Percentiles rank a stretch among this genome's conserved stretches.
Conservation (phyloP, 1,284 basidiomycete genomes). For the Rhizopogon hawkerae region DNA sequence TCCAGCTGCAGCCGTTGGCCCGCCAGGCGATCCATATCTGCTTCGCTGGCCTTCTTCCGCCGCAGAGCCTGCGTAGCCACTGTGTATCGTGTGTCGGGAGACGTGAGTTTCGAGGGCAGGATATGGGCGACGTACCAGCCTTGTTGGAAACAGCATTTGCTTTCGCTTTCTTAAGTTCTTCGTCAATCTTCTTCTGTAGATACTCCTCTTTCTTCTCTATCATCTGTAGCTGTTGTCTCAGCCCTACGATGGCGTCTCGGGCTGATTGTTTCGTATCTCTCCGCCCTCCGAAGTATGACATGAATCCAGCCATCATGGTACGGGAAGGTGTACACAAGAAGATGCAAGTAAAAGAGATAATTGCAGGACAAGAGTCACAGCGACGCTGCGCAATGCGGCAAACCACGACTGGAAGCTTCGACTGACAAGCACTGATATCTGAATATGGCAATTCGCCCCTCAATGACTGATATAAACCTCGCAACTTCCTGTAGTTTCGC, state of each 20-base stretch:
- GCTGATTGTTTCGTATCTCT: slow-evolving; percentile 74
- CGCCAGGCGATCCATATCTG: slow-evolving; percentile 81
- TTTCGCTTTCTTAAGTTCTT: slow-evolving; percentile 87
- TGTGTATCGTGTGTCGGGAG: slow-evolving; percentile 7
- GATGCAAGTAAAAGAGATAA: slow-evolving; percentile 2
- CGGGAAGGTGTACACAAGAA: not conserved
- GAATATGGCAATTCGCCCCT: slow-evolving; percentile 12
- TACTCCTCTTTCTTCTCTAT: slow-evolving; percentile 99
- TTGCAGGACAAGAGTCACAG: slow-evolving; percentile 4
- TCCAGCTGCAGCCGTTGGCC: slow-evolving; percentile 91
- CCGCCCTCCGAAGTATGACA: slow-evolving; percentile 76
- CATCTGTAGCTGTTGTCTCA: slow-evolving; percentile 87
- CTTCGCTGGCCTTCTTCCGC: slow-evolving; percentile 89
- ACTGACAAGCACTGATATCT: slow-evolving; percentile 10
- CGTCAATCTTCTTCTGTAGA: slow-evolving; percentile 94
- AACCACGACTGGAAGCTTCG: slow-evolving; percentile 2
- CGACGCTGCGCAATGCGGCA: not conserved
- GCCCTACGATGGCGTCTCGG: slow-evolving; percentile 78
- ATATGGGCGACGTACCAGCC: slow-evolving; percentile 53
- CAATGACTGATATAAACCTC: not conserved
- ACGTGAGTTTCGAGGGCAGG: not conserved
- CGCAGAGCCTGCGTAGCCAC: slow-evolving; percentile 82
- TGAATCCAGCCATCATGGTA: slow-evolving; percentile 75
- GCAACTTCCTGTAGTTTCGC: slow-evolving; percentile 1
- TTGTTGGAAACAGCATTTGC: slow-evolving; percentile 94